Conservation (phyloP, 2,329 filamentous ascomycete genomes). For the Diaporthe sp. region DNA sequence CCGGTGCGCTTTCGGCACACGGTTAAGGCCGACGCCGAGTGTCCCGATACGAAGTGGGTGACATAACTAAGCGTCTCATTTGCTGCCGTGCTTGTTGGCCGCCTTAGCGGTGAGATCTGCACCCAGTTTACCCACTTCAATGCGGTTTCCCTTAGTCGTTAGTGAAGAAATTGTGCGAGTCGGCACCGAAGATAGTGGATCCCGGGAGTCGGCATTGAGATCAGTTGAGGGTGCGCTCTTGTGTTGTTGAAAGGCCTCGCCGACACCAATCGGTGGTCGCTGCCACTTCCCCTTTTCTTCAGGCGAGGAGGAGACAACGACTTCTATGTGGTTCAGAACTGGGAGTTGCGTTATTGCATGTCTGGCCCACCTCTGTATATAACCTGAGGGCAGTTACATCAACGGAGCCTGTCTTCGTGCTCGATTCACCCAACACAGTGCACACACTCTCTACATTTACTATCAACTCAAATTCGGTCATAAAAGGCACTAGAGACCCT, state of each 20-base stretch:
- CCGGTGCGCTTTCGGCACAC: conserved; percentile 17
- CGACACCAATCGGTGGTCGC: background rate
- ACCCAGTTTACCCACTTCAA: background rate
- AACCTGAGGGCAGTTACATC: background rate
- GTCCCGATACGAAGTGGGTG: conserved; percentile 13
- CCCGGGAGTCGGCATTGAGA: conserved; percentile 1
- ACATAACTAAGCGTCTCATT: background rate
- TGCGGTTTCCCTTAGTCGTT: background rate
- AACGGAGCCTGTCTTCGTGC: background rate
- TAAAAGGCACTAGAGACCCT: background rate
- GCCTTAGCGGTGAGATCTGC: conserved; percentile 14
- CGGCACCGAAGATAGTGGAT: conserved; percentile 16
- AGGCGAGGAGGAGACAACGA: background rate
- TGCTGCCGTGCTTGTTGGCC: background rate
- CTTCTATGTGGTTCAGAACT: background rate
- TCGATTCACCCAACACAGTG: background rate
- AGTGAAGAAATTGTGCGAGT: conserved; percentile 5
- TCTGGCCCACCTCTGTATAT: background rate
- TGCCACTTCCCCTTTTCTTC: background rate
- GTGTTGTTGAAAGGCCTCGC: background rate
- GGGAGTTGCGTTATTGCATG: background rate
- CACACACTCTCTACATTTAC: background rate
- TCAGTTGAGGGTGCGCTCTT: background rate
- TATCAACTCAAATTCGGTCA: background rate
- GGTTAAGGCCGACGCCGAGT: conserved; percentile 15